phyloP scores from a whole-genome alignment of 176 grass and related monocot genomes.

The Cenchrus fungigraminus region DNA sequence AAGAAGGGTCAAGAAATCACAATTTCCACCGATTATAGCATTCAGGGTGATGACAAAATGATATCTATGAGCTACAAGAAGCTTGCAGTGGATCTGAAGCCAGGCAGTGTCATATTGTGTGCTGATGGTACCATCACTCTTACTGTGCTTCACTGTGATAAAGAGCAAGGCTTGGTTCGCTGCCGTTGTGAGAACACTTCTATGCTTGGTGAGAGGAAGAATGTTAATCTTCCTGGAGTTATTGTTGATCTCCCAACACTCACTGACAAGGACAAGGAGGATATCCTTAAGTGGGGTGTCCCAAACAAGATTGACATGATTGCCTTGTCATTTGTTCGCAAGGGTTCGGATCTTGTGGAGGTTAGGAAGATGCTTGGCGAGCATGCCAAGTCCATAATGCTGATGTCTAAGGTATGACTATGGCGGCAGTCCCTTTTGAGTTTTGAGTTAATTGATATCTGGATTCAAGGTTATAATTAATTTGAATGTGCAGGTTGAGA shows the following conservation, averaged over 20 bases:
- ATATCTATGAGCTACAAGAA: slow-evolving; percentile 94
- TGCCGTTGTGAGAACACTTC: slow-evolving; percentile 76
- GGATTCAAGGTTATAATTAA: slow-evolving; percentile 8
- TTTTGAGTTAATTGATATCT: neutral
- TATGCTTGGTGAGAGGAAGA: slow-evolving; percentile 89
- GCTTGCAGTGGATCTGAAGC: slow-evolving; percentile 74
- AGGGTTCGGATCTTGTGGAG: slow-evolving; percentile 74
- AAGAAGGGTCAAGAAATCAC: slow-evolving; percentile 76
- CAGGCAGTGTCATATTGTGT: slow-evolving; percentile 71
- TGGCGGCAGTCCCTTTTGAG: neutral
- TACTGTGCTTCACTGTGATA: slow-evolving; percentile 63
- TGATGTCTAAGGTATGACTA: slow-evolving; percentile 75
- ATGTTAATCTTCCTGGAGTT: slow-evolving; percentile 84
- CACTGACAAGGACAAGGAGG: slow-evolving; percentile 84
- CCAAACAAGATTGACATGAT: slow-evolving; percentile 94
- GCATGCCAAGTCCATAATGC: slow-evolving; percentile 80
- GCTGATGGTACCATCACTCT: slow-evolving; percentile 81
- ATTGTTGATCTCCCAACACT: slow-evolving; percentile 88
- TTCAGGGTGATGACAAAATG: slow-evolving; percentile 64
- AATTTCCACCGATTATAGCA: slow-evolving; percentile 74
- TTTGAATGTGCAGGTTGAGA: slow-evolving; percentile 68
- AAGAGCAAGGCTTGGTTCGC: slow-evolving; percentile 58
- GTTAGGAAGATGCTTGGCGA: slow-evolving; percentile 71
- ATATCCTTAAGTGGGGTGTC: slow-evolving; percentile 82
- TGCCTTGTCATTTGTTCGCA: slow-evolving; percentile 82